Percentiles rank a stretch among this genome's conserved stretches.
Conservation (phyloP, 1,284 basidiomycete genomes). For the Lentinula novae-zelandiae region DNA sequence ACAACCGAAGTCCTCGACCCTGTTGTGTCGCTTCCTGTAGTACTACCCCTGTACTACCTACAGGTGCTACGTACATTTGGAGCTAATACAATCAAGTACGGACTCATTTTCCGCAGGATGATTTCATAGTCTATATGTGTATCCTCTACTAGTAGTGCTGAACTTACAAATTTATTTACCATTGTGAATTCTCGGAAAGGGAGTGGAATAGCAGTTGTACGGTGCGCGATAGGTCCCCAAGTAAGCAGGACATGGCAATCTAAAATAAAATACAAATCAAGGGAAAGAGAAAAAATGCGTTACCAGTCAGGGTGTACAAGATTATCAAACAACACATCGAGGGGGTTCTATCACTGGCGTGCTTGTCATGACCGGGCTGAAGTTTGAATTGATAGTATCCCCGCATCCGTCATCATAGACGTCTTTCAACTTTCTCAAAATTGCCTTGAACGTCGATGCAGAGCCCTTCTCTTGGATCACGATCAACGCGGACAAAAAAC, state of each 20-base stretch:
- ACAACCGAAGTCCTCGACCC: neutral
- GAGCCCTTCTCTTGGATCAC: constrained; percentile 89
- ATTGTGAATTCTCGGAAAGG: neutral
- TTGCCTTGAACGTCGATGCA: constrained; percentile 71
- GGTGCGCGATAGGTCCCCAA: neutral
- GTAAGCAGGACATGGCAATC: neutral
- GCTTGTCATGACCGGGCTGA: constrained; percentile 36
- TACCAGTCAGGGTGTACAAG: neutral
- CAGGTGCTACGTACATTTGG: too few relatives aligned
- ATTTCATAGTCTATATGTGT: too few relatives aligned
- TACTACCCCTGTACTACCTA: too few relatives aligned
- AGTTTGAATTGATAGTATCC: constrained; percentile 21
- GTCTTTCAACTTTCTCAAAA: constrained; percentile 69
- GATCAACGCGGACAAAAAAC: constrained; percentile 46
- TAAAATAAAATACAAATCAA: neutral
- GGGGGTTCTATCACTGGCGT: constrained; percentile 34
- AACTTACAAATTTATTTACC: neutral
- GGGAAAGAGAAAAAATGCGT: neutral
- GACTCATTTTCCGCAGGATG: too few relatives aligned
- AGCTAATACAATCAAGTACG: too few relatives aligned
- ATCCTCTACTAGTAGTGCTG: neutral
- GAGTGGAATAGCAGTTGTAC: neutral
- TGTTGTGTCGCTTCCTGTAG: too few relatives aligned
- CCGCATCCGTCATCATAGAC: constrained; percentile 32
- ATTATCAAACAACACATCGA: constrained; percentile 19